A percentile compares a stretch with the other conserved stretches of the same genome.
phyloP scores from a whole-genome alignment of 495 filamentous ascomycete species.

The Penicillium salamii region DNA sequence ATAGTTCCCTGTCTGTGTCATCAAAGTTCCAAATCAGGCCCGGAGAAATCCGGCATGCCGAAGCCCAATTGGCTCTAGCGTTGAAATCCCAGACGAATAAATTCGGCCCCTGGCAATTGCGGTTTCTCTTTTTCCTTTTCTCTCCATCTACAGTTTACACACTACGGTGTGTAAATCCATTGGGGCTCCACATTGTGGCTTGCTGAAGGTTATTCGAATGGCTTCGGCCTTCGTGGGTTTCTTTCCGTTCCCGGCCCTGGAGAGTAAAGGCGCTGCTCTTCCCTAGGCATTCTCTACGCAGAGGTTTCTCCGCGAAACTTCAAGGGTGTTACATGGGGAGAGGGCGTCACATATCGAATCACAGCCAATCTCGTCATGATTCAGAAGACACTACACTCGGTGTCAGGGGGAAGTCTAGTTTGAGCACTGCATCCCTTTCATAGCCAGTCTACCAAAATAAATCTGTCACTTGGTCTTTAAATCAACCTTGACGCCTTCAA shows the following conservation, averaged over 20 bases:
- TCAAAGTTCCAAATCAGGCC: too few species aligned
- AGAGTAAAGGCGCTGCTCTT: slow-evolving; percentile 18
- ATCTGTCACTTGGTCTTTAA: too few species aligned
- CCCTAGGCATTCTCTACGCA: slow-evolving; percentile 14
- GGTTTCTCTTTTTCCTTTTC: slow-evolving; percentile 8
- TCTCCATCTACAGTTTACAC: slow-evolving; percentile 17
- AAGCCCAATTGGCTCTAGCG: slow-evolving; percentile 11
- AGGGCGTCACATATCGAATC: slow-evolving; percentile 9
- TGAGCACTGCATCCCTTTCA: too few species aligned
- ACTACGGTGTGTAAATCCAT: slow-evolving; percentile 11
- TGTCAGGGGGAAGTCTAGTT: too few species aligned
- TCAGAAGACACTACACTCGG: too few species aligned
- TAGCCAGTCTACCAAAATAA: too few species aligned
- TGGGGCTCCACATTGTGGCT: slow-evolving; percentile 23
- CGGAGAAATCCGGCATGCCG: background rate
- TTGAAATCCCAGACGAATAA: slow-evolving; percentile 5
- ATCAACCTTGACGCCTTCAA: too few species aligned
- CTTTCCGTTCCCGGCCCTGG: slow-evolving; percentile 23
- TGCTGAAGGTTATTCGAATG: slow-evolving; percentile 18
- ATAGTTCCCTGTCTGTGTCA: too few species aligned
- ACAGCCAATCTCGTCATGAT: too few species aligned
- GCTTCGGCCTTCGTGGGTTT: slow-evolving; percentile 19
- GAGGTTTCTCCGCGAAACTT: slow-evolving; percentile 5
- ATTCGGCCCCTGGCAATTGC: background rate
- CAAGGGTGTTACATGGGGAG: slow-evolving; percentile 8